phyloP scores from a whole-genome alignment of 257 asterid genomes.

The Ocimum tenuiflorum region DNA sequence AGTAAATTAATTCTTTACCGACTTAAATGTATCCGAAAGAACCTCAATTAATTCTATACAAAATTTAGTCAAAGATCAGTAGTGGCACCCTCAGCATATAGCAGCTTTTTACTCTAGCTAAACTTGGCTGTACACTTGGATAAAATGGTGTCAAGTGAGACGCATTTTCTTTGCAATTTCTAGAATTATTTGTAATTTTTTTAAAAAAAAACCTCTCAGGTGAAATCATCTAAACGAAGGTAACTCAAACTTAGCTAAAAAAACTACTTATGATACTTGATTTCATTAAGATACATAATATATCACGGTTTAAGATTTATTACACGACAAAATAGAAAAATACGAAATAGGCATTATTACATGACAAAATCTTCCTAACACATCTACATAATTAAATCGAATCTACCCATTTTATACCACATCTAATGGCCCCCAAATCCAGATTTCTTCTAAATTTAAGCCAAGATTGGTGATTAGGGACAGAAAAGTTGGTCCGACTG shows the following conservation, averaged over 20 bases:
- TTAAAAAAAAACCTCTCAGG: too few relatives aligned
- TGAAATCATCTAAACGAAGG: too few relatives aligned
- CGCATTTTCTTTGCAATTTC: too few relatives aligned
- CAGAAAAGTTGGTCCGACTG: constrained; percentile 14
- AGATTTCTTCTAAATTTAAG: neutral
- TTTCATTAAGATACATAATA: neutral
- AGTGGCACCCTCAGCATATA: too few relatives aligned
- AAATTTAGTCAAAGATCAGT: too few relatives aligned
- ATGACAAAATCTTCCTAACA: constrained; percentile 32
- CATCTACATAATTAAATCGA: constrained; percentile 7
- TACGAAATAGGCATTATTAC: constrained; percentile 6
- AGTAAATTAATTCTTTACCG: too few relatives aligned
- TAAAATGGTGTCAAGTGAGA: too few relatives aligned
- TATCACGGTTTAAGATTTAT: neutral
- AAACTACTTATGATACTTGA: neutral
- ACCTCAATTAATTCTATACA: too few relatives aligned
- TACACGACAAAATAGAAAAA: neutral
- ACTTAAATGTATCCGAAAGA: too few relatives aligned
- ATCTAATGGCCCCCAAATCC: constrained; percentile 1
- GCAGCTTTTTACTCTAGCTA: too few relatives aligned
- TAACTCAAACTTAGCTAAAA: too few relatives aligned
- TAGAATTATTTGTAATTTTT: too few relatives aligned
- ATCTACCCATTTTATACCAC: neutral
- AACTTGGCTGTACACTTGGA: neutral
- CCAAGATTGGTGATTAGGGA: constrained; percentile 13